phyloP scores from a whole-genome alignment of 192 early-diverging fungal genomes.

The Umbelopsis sp. region DNA sequence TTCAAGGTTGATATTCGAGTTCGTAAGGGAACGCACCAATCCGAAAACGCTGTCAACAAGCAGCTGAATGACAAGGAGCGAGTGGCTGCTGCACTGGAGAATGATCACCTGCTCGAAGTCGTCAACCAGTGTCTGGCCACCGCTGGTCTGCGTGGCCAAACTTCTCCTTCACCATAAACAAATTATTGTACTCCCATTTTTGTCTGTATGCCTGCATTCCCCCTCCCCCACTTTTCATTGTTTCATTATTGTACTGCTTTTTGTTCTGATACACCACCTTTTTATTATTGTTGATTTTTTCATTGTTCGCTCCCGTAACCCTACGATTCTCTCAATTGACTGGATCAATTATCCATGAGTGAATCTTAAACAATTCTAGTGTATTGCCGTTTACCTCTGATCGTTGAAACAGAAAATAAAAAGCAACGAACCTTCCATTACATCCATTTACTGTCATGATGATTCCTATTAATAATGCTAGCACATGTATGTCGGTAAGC shows the following conservation, averaged over 20 bases:
- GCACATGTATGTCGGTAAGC: neutral
- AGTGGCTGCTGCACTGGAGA: constrained; percentile 97
- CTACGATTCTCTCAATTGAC: no score
- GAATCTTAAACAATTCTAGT: no score
- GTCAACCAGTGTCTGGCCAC: constrained; percentile 90
- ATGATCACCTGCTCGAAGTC: constrained; percentile 90
- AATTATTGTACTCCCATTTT: neutral
- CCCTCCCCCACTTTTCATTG: neutral
- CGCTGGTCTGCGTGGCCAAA: constrained; percentile 37
- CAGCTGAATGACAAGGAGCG: constrained; percentile 99
- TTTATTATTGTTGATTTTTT: no score
- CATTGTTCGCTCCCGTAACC: no score
- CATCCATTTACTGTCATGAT: no score
- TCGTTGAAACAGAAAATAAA: no score
- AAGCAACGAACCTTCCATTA: no score
- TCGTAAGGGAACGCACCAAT: constrained; percentile 93
- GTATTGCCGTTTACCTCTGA: no score
- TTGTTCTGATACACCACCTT: no score
- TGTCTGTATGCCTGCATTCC: neutral
- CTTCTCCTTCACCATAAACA: neutral
- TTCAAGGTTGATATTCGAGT: constrained; percentile 96
- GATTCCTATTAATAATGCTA: no score
- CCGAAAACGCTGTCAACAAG: constrained; percentile 94
- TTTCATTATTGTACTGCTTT: no score
- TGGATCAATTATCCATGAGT: no score